phyloP scores from a whole-genome alignment of 805 yeast species.

The Wilhelminamyces savonicus region DNA sequence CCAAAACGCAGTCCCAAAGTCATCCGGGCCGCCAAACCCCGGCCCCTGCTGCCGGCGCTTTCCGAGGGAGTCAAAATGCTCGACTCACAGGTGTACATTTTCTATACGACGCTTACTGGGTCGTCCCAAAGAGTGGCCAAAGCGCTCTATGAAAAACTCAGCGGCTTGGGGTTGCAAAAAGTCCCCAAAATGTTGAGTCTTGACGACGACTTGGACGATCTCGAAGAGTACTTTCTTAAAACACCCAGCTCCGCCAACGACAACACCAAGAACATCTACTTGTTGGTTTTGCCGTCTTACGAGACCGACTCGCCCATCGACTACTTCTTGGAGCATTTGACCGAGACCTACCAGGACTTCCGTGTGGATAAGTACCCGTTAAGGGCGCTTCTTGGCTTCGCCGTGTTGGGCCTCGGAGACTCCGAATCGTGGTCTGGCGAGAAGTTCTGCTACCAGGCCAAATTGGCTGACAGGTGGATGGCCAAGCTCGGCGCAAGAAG shows the following conservation, averaged over 20 bases:
- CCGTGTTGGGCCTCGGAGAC: conserved; percentile 87
- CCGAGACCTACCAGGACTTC: conserved; percentile 79
- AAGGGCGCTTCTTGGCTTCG: conserved; percentile 62
- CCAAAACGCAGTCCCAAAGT: conserved; percentile 6
- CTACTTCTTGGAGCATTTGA: conserved; percentile 71
- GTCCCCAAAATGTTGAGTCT: conserved; percentile 56
- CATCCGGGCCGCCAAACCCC: conserved; percentile 1
- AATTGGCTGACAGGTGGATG: conserved; percentile 63
- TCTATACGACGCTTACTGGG: conserved; percentile 85
- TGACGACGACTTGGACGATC: conserved; percentile 76
- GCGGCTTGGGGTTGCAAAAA: conserved; percentile 16
- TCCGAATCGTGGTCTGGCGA: conserved; percentile 71
- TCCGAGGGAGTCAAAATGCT: conserved; percentile 16
- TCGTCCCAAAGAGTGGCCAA: conserved; percentile 68
- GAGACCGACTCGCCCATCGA: conserved; percentile 92
- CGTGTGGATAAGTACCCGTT: conserved; percentile 81
- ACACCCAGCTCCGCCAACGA: conserved; percentile 37
- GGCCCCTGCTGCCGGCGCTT: too few relatives aligned
- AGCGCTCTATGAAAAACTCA: conserved; percentile 35
- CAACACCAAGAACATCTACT: conserved; percentile 45
- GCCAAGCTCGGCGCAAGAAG: conserved; percentile 84
- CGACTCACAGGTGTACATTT: conserved; percentile 57
- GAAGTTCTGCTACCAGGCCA: conserved; percentile 84
- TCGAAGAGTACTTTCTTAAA: conserved; percentile 73
- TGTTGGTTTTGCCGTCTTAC: conserved; percentile 80